Conservation (phyloP, 345 rosid genomes). For the Kandelia obovata region DNA sequence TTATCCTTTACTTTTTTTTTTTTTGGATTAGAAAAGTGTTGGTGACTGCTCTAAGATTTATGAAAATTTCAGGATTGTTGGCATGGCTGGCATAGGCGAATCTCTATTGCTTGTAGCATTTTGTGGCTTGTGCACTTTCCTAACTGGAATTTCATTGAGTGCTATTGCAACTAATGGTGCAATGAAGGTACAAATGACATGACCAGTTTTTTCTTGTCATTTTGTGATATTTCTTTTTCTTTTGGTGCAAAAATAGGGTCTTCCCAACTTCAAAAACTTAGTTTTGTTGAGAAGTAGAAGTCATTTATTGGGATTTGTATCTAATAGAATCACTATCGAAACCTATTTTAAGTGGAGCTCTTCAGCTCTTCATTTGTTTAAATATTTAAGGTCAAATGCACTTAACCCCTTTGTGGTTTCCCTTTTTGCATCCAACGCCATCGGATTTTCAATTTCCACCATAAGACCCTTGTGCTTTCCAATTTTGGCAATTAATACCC, state of each 20-base stretch:
- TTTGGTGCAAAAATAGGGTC: not conserved
- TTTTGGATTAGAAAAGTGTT: not conserved
- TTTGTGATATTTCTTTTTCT: not conserved
- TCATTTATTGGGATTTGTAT: no score
- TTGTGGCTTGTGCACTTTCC: constrained; percentile 91
- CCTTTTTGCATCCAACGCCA: no score
- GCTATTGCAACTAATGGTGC: constrained; percentile 99
- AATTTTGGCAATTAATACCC: no score
- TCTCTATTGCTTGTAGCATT: constrained; percentile 73
- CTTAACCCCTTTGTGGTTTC: no score
- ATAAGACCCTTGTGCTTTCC: no score
- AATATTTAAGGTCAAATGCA: no score
- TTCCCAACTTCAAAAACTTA: not conserved
- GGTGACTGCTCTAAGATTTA: not conserved
- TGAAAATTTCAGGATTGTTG: constrained; percentile 75
- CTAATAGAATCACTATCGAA: no score
- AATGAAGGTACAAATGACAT: constrained; percentile 69
- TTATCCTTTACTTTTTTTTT: not conserved
- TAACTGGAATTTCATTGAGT: constrained; percentile 89
- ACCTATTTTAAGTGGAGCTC: no score
- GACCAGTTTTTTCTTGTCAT: not conserved
- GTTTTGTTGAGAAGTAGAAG: no score
- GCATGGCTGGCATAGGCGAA: constrained; percentile 94
- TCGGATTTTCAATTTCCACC: no score
- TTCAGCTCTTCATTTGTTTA: no score